These are phyloP conservation scores for Podosphaera leucotricha DNA, from an alignment of 2,329 filamentous ascomycete species.

Conservation along the genomic window DNA sequence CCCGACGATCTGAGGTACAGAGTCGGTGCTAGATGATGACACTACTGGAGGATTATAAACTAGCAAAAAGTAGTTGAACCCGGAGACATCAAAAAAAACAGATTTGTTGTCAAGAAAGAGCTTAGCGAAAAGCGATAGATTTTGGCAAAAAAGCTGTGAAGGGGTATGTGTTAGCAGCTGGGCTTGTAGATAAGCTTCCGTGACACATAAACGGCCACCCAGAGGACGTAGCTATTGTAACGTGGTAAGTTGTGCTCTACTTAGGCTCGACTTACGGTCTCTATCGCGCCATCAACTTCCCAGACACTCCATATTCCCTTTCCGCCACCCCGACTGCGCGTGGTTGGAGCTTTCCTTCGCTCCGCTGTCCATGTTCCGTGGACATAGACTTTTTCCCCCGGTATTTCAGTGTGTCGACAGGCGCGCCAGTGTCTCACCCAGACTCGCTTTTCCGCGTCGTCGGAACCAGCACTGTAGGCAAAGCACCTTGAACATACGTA, in stretches of 20 bases:
- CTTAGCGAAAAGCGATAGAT: slow-evolving; percentile 87
- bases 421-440: slow-evolving; percentile 34
- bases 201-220: not conserved
- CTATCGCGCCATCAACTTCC: slow-evolving; percentile 74
- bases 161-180: not conserved
- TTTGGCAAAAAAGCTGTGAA: slow-evolving; percentile 62
- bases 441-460: slow-evolving; percentile 19
- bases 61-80: slow-evolving; percentile 85
- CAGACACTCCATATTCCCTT: slow-evolving; percentile 66
- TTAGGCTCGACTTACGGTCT: slow-evolving; percentile 31
- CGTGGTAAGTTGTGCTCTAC: not conserved
- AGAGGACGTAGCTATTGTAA: not conserved
- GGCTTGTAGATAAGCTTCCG: not conserved
- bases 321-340: slow-evolving; percentile 18
- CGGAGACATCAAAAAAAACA: slow-evolving; percentile 87
- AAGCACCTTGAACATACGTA: slow-evolving; percentile 89
- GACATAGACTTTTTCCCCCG: slow-evolving; percentile 52
- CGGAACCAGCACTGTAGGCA: slow-evolving; percentile 48
- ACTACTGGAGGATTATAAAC: slow-evolving; percentile 41
- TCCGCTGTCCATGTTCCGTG: slow-evolving; percentile 24
- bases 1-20: slow-evolving; percentile 42
- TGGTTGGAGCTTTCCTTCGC: not conserved
- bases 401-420: slow-evolving; percentile 29
- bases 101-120: slow-evolving; percentile 96
- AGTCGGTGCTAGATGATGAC: slow-evolving; percentile 20